Base-by-base conservation (phyloP, 352 stramenopile species). In the Phytophthora rubi region DNA sequence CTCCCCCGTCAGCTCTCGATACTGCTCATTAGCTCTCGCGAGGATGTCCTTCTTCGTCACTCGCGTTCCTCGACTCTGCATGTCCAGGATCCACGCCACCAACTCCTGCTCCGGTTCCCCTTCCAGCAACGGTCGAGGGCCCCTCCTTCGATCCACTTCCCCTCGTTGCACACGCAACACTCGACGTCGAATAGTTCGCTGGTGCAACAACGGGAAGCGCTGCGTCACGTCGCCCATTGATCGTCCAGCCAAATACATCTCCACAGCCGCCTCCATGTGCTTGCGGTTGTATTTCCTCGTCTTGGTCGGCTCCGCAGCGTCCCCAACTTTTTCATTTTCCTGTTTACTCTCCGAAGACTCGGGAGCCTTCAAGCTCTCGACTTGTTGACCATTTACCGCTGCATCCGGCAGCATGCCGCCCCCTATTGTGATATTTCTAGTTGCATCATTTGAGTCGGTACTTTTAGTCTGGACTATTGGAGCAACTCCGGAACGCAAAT, bases 221-320 rank as follows among this genome's bases (percentile, higher is more conserved):
- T 70, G 53, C 2, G 23, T 53, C 8, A 73, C 67, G 0, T 73
- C 60, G 13, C 56, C 60, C 60, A 73, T 73, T 10, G 67, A 23
- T 10, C 54, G 37, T 10, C 67, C 67, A 49, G 67, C 59, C 48
- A 73, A 35, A 35, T 53, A 65, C 67, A 73, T 73, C 45, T 59
- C 67, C 10, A 73, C 67, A 3, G 67, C 67, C n/a, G 67, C 67
- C 37, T 69, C 62, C 67, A 73, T 73, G 48, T 73, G 60, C 16
- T 73, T 73, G 5, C 16, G 10, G 32, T 70, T 69, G 47, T 73
- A 73, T 37, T 70, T 72, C 45, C 65, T 67, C 7, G 57, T 67
- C 58, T 71, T 71, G 12, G 37, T 42, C 3, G 18, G 7, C 3
- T 18, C 45, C 35, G 0, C n/a, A 15, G 30, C 30, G 37, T 54